Base-by-base conservation (phyloP, 2,329 filamentous ascomycete species). In the Aureobasidium sp. region DNA sequence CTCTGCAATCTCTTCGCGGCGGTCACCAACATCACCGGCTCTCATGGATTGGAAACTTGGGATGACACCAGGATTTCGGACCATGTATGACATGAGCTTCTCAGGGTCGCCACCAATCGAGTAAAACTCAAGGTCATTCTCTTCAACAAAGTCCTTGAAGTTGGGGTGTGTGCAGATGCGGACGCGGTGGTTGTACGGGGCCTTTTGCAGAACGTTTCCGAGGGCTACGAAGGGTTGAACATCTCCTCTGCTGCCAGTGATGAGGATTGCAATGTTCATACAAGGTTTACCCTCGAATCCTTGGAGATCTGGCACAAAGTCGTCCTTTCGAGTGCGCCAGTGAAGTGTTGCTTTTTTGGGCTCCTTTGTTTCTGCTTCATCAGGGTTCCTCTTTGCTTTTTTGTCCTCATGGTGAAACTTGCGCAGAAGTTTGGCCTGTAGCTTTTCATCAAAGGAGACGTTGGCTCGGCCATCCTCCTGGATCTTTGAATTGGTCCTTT, bases 41-140 rank as follows among this genome's bases (percentile, higher is more conserved):
- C 62, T 84, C 85, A 53, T 95, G 73, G 1, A 88, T 85, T 55
- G 91, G 86, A 62, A 93, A 0, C 87, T 87, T 1, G 90, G 90
- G 85, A 95, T 90, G 33, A 95, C 77, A 0, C 90, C 89, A 0
- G 90, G 89, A 66, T 94, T 88, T 72, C 92, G 92, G 46, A 94
- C 90, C 90, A 95, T 95, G 68, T 93, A 95, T 2, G 90, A 89
- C 78, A 80, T 80, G 49, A 83, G 1, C 87, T 87, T 1, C 90
- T 90, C 86, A 94, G 78, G 78, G 63, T 80, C 78, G 5, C 77
- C 78, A 17, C 77, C 77, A 61, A 80, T 79, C 61, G 73, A 78
- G 71, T 78, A 79, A 68, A 80, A 80, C 60, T 80, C 78, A 27
- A 80, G 64, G 3, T 76, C 77, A 65, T 78, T 78, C 62, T 79